These are phyloP conservation scores for Torulaspora delbrueckii DNA, from an alignment of 805 yeast species.

Conservation along the genomic window DNA sequence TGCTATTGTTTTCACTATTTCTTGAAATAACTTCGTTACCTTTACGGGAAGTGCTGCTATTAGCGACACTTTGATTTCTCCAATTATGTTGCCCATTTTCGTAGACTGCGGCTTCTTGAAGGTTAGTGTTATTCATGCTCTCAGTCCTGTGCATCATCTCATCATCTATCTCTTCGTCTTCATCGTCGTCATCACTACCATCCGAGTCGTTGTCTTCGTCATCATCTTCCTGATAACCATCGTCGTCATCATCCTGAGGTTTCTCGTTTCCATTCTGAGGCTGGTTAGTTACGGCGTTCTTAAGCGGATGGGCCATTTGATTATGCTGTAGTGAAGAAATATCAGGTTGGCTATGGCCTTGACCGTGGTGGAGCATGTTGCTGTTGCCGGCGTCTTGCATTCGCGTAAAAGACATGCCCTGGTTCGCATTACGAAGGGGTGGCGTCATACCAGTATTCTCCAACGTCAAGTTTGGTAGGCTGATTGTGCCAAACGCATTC, in stretches of 20 bases:
- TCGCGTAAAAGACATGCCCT: slow-evolving; percentile 6
- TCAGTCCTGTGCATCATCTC: slow-evolving; percentile 12
- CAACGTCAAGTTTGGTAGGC: slow-evolving; percentile 22
- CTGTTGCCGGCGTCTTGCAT: slow-evolving; percentile 3
- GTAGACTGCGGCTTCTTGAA: background rate
- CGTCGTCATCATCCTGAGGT: slow-evolving; percentile 22
- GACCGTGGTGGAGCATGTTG: background rate
- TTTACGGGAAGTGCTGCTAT: background rate
- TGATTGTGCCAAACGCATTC: slow-evolving; percentile 17
- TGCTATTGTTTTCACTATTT: background rate
- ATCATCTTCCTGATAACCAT: slow-evolving; percentile 20
- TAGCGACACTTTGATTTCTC: background rate
- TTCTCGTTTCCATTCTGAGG: slow-evolving; percentile 9
- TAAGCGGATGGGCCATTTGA: background rate
- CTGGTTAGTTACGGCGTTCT: background rate
- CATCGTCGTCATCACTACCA: slow-evolving; percentile 16
- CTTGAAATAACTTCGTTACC: background rate
- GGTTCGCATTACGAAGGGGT: slow-evolving; percentile 6
- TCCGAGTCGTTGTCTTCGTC: slow-evolving; percentile 16
- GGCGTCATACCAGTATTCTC: slow-evolving; percentile 22
- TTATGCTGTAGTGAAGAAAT: background rate
- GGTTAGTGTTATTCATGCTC: background rate
- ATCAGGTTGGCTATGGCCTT: background rate
- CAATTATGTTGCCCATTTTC: background rate
- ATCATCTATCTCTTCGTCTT: slow-evolving; percentile 18